phyloP scores from a whole-genome alignment of 2,329 filamentous ascomycete species.

The Scedosporium boydii region DNA sequence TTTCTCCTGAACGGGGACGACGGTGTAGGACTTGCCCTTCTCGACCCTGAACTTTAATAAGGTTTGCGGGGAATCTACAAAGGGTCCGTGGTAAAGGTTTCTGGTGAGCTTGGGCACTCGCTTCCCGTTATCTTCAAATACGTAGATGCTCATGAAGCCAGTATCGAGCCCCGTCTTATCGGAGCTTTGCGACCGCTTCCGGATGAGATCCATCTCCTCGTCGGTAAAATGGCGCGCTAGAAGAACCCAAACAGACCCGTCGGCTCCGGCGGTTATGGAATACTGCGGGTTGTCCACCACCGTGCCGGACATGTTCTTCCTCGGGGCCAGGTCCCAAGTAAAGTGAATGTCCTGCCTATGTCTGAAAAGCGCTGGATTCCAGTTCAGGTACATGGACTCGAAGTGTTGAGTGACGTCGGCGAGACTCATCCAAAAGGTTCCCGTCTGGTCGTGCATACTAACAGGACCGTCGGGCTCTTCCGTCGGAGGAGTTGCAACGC shows the following conservation, averaged over 20 bases:
- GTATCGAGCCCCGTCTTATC: constrained; percentile 29
- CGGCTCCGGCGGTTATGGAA: constrained; percentile 48
- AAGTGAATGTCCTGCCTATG: constrained; percentile 86
- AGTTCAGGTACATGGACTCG: constrained; percentile 93
- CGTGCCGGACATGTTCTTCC: constrained; percentile 38
- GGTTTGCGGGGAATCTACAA: constrained; percentile 88
- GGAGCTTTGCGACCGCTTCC: constrained; percentile 17
- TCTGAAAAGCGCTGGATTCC: constrained; percentile 80
- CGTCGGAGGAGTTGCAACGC: not conserved
- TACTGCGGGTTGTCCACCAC: constrained; percentile 63
- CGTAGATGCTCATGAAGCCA: constrained; percentile 81
- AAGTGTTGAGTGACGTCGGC: constrained; percentile 86
- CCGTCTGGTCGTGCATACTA: constrained; percentile 27
- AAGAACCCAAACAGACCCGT: constrained; percentile 70
- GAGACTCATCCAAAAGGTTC: constrained; percentile 90
- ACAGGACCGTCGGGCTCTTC: not conserved
- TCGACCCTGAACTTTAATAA: constrained; percentile 55
- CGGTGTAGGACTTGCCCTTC: constrained; percentile 36
- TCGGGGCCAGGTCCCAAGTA: constrained; percentile 58
- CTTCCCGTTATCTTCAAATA: constrained; percentile 63
- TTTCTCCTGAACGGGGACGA: constrained; percentile 70
- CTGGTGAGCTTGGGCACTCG: constrained; percentile 67
- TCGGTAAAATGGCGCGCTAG: constrained; percentile 79
- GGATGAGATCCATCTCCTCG: constrained; percentile 48
- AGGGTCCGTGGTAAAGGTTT: constrained; percentile 66